Base-by-base conservation (phyloP, 495 filamentous ascomycete species). In the Penicillium cosmopolitanum region DNA sequence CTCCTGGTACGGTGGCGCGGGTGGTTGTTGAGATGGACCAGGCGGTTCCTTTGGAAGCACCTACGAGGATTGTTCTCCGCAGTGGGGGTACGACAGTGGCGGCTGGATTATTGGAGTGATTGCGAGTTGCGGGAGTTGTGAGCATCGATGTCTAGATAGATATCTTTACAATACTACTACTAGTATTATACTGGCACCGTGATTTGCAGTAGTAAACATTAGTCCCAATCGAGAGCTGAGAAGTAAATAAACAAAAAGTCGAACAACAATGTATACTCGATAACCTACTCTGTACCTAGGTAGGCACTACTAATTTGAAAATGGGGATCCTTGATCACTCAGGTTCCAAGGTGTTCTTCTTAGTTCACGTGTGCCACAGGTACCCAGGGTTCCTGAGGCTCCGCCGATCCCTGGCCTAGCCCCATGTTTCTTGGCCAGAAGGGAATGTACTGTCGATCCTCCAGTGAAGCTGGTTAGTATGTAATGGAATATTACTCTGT, bases 41-140 rank as follows among this genome's bases (percentile, higher is more conserved):
- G 19, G 85, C 86, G 53, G 86, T 93, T 54, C 93, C 94, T 16
- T 67, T 97, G 33, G 94, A 97, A 72, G 81, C 79, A 2, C 89
- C 89, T 2, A 86, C 84, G 40, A 81, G 89, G 66, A 84, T 98
- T 51, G 87, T 98, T n/a, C 70, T 98, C 36, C 80, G 95, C 55
- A 85, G 82, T 53, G 86, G 84, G 51, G 94, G 94, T 6, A 81
- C 89, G 53, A 97, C 93, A 31, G 80, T 97, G 38, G 93, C 92
- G 6, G 93, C 93, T 33, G 94, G 94, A 19, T 77, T 96, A 60
- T 71, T 97, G 59, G 92, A 95, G 69, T 91, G 80, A 31, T 8
- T 23, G 2, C 23, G 94, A 93, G 21, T 77, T 96, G 61, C 71
- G 97, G 60, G 91, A 95, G 69, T 91, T 79, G 36, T 38, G 36